Evolutionary conservation across 177 flowering plant genomes (phyloP), one percentile per base, ranked within the genome.

Genomic region (Telopea speciosissima): DNA sequence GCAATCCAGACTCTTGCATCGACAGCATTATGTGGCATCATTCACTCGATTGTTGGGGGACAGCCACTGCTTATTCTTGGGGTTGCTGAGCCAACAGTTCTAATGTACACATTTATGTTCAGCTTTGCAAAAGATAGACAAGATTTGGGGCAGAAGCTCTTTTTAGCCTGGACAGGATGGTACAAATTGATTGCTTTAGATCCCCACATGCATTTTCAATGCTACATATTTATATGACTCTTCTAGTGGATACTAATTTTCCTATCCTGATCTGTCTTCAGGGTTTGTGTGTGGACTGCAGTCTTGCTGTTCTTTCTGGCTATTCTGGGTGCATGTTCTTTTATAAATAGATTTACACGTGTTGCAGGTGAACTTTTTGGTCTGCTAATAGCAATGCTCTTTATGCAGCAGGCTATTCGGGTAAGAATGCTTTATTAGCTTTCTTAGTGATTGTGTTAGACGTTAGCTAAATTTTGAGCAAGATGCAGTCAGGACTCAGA

Each of bases 81-180:
- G 63, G 89, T 84, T 45, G 87, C 89, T n/a, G 89, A 85, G 70
- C 85, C 89, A 33, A 85, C 89, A 52, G 89, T 84, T 14, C 75
- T 85, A 21, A 84, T 85, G 89, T 84, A 85, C 72, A 84, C 85
- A 5, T 85, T 79, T 62, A 77, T 84, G 79, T 86, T 73, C 78
- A 79, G 82, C 28, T 85, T 85, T 69, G 86, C 81, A 8, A 83
- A 83, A 65, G 73, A 65, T 17, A 72, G 80, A 67, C 73, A 76
- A 19, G 86, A 80, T 61, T 77, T 85, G 81, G 86, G 86, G 31
- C 67, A 74, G 14, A 73, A 78, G 63, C 82, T 83, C 62, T 85
- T 80, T 70, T 67, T 85, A 25, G 88, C 86, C 0, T 85, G 88
- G 88, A 66, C 85, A 63, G 86, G 81, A 77, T 85, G 86, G 88